Percentiles rank a stretch among this genome's conserved stretches.
phyloP scores from a whole-genome alignment of 2,329 filamentous ascomycete species.

The Penicillium sp. region DNA sequence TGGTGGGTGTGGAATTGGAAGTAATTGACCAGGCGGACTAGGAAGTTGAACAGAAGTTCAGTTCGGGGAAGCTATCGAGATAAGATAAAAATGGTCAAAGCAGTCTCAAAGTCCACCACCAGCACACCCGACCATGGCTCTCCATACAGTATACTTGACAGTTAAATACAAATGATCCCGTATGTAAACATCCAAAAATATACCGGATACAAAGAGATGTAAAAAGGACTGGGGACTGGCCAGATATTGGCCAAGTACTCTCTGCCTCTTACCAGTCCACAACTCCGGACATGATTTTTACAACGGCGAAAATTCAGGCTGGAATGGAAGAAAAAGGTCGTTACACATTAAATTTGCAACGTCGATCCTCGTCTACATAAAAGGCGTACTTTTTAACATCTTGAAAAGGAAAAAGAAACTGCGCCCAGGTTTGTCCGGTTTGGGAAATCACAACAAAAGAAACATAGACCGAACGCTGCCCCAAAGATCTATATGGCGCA shows the following conservation, averaged over 20 bases:
- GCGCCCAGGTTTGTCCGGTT: conserved; percentile 30
- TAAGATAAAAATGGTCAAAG: conserved; percentile 1
- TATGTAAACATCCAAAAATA: not conserved
- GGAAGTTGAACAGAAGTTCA: not conserved
- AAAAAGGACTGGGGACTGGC: no score
- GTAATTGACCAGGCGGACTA: not conserved
- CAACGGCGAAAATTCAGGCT: no score
- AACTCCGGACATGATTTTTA: no score
- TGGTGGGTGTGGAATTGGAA: not conserved
- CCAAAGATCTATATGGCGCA: conserved; percentile 26
- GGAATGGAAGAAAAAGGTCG: conserved; percentile 19
- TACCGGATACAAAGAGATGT: no score
- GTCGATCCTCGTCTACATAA: conserved; percentile 33
- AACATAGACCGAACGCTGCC: conserved; percentile 26
- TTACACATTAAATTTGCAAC: conserved; percentile 37
- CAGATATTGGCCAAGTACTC: no score
- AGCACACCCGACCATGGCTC: not conserved
- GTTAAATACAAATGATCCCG: no score
- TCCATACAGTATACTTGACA: not conserved
- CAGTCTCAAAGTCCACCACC: not conserved
- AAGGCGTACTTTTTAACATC: conserved; percentile 32
- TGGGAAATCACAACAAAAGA: conserved; percentile 22
- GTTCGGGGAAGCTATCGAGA: not conserved
- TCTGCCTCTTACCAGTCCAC: no score
- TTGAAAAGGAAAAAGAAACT: conserved; percentile 21